These are phyloP conservation scores for Penicillium soppii DNA, from an alignment of 495 filamentous ascomycete species.

Conservation along the genomic window DNA sequence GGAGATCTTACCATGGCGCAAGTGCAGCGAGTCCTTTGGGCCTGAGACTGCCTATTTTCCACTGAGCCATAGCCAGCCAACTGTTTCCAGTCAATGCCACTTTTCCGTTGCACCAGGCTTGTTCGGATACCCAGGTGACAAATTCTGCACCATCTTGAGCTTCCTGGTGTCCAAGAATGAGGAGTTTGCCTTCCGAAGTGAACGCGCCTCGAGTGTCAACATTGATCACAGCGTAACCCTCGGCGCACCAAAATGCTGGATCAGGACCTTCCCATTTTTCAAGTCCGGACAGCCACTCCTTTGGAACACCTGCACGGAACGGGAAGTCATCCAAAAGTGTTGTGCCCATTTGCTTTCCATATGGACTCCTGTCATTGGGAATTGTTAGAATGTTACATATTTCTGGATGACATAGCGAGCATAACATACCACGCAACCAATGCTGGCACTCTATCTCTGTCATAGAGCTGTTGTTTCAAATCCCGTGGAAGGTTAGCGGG, in stretches of 20 bases:
- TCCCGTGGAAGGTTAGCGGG: no score
- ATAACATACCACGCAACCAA: no score
- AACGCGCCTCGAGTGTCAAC: slow-evolving; percentile 43
- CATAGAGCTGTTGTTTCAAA: no score
- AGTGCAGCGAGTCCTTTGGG: slow-evolving; percentile 43
- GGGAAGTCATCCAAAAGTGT: no score
- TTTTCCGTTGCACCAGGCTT: slow-evolving; percentile 45
- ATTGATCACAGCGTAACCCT: slow-evolving; percentile 46
- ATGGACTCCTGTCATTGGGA: no score
- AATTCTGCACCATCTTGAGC: slow-evolving; percentile 45
- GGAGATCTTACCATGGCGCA: slow-evolving; percentile 50
- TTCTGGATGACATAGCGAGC: no score
- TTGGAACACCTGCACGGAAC: no score
- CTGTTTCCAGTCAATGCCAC: slow-evolving; percentile 48
- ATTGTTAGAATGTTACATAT: no score
- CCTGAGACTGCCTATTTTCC: slow-evolving; percentile 37
- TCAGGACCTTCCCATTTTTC: slow-evolving; percentile 50
- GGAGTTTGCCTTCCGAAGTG: slow-evolving; percentile 36
- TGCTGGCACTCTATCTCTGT: no score
- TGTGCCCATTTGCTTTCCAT: no score
- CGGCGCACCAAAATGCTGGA: slow-evolving; percentile 36
- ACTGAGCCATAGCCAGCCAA: slow-evolving; percentile 37
- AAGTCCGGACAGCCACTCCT: slow-evolving; percentile 20
- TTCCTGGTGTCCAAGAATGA: slow-evolving; percentile 44
- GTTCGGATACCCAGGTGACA: slow-evolving; percentile 38